Evolutionary conservation across 2,329 filamentous ascomycete species (phyloP).

Genomic region (Verticillium isaacii): DNA sequence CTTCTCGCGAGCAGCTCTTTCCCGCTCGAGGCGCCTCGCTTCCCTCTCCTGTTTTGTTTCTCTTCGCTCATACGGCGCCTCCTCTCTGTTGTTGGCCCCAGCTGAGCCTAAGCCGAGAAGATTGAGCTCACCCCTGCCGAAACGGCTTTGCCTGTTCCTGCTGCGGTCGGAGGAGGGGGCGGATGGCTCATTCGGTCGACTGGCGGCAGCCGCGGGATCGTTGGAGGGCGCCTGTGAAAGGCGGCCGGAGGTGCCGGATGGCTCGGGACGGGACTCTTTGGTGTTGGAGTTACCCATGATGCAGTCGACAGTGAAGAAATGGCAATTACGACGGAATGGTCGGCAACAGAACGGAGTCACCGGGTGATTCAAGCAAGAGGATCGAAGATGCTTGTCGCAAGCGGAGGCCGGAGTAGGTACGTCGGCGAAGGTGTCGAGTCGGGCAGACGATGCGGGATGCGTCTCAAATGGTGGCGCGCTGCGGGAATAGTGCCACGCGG

Average conservation of each 20-base stretch:
- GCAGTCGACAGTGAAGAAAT: not conserved
- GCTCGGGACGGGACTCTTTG: slow-evolving; percentile 29
- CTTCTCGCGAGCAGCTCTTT: slow-evolving; percentile 68
- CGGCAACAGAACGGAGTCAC: not conserved
- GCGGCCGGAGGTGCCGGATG: slow-evolving; percentile 11
- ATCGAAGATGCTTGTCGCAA: not conserved
- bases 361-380: not conserved
- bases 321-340: not conserved
- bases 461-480: not conserved
- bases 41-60: slow-evolving; percentile 93
- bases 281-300: slow-evolving; percentile 34
- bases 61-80: slow-evolving; percentile 56
- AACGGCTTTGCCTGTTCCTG: slow-evolving; percentile 12
- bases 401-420: not conserved
- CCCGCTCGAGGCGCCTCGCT: slow-evolving; percentile 76
- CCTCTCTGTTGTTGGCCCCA: slow-evolving; percentile 25
- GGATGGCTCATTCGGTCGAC: slow-evolving; percentile 6
- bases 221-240: slow-evolving; percentile 10
- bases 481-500: not conserved
- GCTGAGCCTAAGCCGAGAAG: slow-evolving; percentile 37
- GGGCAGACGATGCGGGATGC: not conserved
- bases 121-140: slow-evolving; percentile 40
- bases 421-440: not conserved
- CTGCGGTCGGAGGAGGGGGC: not conserved
- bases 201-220: slow-evolving; percentile 9